Conservation (phyloP, 352 stramenopile genomes). For the Phytopythium ostracodes region DNA sequence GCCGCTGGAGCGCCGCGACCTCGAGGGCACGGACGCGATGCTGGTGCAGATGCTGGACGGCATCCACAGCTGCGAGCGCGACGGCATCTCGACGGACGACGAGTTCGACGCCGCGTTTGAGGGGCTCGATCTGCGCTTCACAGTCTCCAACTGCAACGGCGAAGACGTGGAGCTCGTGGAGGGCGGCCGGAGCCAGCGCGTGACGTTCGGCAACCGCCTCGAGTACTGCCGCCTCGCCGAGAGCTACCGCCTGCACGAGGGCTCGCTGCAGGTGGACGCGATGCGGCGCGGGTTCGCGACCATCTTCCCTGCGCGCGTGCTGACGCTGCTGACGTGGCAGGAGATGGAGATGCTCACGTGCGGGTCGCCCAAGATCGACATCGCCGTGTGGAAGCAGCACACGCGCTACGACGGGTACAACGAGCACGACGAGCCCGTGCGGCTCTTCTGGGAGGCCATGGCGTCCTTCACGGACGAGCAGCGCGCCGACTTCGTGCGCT, state of each 20-base stretch:
- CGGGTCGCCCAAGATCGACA: slow-evolving; percentile 89
- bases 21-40: slow-evolving; percentile 88
- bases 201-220: slow-evolving; percentile 83
- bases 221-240: slow-evolving; percentile 83
- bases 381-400: slow-evolving; percentile 81
- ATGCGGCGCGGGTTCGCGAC: slow-evolving; percentile 82
- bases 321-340: slow-evolving; percentile 88
- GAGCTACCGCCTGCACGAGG: slow-evolving; percentile 77
- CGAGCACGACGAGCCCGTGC: slow-evolving; percentile 76
- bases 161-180: slow-evolving; percentile 80
- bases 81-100: slow-evolving; percentile 74
- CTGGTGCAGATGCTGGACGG: slow-evolving; percentile 88
- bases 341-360: slow-evolving; percentile 91
- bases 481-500: slow-evolving; percentile 89
- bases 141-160: slow-evolving; percentile 79
- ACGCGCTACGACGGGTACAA: slow-evolving; percentile 89
- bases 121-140: slow-evolving; percentile 76
- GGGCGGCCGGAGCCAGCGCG: slow-evolving; percentile 52
- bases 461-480: slow-evolving; percentile 86
- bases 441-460: slow-evolving; percentile 90
- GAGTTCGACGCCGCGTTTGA: slow-evolving; percentile 79
- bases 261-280: slow-evolving; percentile 56
- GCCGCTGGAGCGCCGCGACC: slow-evolving; percentile 69
- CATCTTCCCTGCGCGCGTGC: slow-evolving; percentile 80
- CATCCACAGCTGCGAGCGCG: slow-evolving; percentile 77